Evolutionary conservation across 2,329 filamentous ascomycete species (phyloP), one percentile per base, ranked within the genome.

Genomic region (Juglanconis oblonga): DNA sequence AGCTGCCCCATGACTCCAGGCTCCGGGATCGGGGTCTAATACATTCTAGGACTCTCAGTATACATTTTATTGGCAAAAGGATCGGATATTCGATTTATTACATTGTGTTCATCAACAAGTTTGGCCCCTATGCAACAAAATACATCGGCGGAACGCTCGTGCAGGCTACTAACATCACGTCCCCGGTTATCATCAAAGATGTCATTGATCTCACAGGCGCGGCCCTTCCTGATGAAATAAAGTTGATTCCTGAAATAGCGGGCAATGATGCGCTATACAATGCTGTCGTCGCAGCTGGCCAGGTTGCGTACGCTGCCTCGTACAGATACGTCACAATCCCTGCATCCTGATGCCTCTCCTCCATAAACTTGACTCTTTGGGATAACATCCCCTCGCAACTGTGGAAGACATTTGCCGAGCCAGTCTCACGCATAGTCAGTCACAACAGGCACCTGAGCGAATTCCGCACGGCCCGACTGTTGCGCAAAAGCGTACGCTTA

Each of bases 11-110:
- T 17, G 17, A 17, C 17, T 17, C 17, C 17, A 17, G 17, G 17
- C 17, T 17, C 17, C 17, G 17, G 17, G 17, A 17, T 11, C 6
- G 38, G 11, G 38, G 14, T 13, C 38, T 42, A 42, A 13, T 13
- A 42, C 38, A 4, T 13, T 5, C 13, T 17, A 45, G 44, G 5
- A 89, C 87, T 0, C 80, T 90, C 42, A 82, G 86, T n/a, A 84
- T 90, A 64, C 86, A 88, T 42, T 85, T 88, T 57, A 80, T 90
- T 40, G 87, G 88, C 51, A 87, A 87, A 35, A 80, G 82, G 11
- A 81, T 90, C 61, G 87, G 85, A 38, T 88, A 86, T 69, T 79
- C 81, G n/a, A 76, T 82, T 51, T 79, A 79, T 67, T 87, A 78
- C 73, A 83, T 84, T 64, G 74, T 84, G n/a, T 81, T 82, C 62